A percentile compares a stretch with the other conserved stretches of the same genome.
Evolutionary conservation across 2,329 filamentous ascomycete species (phyloP).

Genomic region (Sordariomycetes sp.): DNA sequence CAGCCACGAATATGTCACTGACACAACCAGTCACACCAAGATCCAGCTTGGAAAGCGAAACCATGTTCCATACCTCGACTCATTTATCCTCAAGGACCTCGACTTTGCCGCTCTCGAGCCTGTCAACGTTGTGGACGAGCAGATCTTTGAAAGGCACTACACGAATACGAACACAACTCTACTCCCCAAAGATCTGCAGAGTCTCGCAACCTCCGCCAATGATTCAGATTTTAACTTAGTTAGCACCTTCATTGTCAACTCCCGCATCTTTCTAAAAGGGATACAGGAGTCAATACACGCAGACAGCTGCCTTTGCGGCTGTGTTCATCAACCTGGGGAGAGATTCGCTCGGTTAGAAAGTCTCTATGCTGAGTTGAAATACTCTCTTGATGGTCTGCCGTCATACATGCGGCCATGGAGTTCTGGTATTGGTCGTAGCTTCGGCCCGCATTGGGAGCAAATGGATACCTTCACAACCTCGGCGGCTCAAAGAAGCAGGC

Average conservation of each 20-base stretch:
- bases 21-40: slow-evolving; percentile 8
- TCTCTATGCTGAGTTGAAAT: too few relatives aligned
- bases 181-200: too few relatives aligned
- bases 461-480: too few relatives aligned
- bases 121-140: slow-evolving; percentile 20
- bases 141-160: slow-evolving; percentile 15
- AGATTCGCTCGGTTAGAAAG: too few relatives aligned
- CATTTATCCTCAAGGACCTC: slow-evolving; percentile 15
- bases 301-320: slow-evolving; percentile 2
- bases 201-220: slow-evolving; percentile 4
- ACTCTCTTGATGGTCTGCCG: too few relatives aligned
- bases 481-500: too few relatives aligned
- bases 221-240: slow-evolving; percentile 10
- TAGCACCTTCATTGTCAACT: slow-evolving; percentile 17
- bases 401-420: too few relatives aligned
- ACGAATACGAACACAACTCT: slow-evolving; percentile 3
- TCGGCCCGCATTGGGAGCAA: too few relatives aligned
- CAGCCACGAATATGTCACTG: not conserved
- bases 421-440: too few relatives aligned
- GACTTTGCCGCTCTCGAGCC: slow-evolving; percentile 21
- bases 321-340: not conserved
- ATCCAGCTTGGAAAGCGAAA: slow-evolving; percentile 12
- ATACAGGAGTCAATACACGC: slow-evolving; percentile 8
- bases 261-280: slow-evolving; percentile 15
- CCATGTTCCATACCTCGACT: slow-evolving; percentile 17